Conservation (phyloP, 495 filamentous ascomycete species). For the Penicillium malachiteum region DNA sequence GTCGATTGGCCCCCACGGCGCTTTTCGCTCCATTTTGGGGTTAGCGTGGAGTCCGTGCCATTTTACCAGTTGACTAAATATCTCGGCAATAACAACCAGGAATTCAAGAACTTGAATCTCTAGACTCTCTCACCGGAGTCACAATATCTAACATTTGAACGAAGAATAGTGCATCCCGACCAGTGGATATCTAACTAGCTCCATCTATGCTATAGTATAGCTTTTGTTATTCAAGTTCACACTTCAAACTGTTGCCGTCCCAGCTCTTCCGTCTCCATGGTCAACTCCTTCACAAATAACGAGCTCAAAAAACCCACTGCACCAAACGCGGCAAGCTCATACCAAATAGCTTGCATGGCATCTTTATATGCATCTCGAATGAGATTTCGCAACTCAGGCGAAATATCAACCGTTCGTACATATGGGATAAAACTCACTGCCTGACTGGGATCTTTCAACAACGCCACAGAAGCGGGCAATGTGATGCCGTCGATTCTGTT, state of each 20-base stretch:
- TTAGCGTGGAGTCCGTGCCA: too few species aligned
- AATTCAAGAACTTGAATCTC: too few species aligned
- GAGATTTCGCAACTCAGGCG: neutral
- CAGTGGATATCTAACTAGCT: too few species aligned
- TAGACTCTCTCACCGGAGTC: too few species aligned
- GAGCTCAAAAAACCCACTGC: constrained; percentile 5
- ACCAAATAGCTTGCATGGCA: constrained; percentile 1
- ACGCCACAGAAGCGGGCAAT: constrained; percentile 38
- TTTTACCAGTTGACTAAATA: neutral
- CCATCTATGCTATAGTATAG: too few species aligned
- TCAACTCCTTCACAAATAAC: constrained; percentile 2
- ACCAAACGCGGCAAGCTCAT: neutral
- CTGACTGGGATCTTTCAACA: constrained; percentile 34
- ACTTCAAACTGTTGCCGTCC: neutral
- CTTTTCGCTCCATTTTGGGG: too few species aligned
- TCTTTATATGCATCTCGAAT: neutral
- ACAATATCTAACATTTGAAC: too few species aligned
- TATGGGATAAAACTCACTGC: constrained; percentile 22
- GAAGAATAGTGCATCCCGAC: too few species aligned
- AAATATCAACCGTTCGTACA: neutral
- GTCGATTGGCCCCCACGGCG: too few species aligned
- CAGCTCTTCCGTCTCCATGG: constrained; percentile 3
- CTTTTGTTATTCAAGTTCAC: neutral
- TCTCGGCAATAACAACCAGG: neutral
- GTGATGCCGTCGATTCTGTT: neutral